Percentiles rank a stretch among this genome's conserved stretches.
These are phyloP conservation scores for Spizellomyces punctatus DNA, from an alignment of 192 early-diverging fungal species.

Conservation along the genomic window DNA sequence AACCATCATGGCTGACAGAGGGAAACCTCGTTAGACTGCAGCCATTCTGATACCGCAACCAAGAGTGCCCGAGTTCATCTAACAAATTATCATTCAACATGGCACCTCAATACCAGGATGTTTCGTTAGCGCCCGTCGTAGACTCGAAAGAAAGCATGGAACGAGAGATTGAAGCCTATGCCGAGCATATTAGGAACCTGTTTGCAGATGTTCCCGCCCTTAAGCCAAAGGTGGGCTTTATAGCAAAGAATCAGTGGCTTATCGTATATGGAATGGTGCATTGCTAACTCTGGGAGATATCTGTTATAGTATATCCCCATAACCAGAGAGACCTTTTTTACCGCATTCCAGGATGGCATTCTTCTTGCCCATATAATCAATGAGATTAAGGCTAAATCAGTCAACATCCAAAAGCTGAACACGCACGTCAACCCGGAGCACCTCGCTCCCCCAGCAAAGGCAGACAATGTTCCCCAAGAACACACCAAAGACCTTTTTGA, in stretches of 20 bases:
- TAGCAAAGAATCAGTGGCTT: neutral
- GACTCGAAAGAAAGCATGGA: conserved; percentile 10
- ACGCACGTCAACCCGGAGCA: conserved; percentile 8
- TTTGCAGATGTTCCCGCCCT: conserved; percentile 20
- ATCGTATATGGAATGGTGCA: too few relatives aligned
- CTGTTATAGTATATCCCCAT: conserved; percentile 24
- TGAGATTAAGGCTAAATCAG: conserved; percentile 21
- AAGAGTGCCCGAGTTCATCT: too few relatives aligned
- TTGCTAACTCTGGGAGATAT: too few relatives aligned
- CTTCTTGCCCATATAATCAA: conserved; percentile 30
- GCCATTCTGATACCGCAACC: too few relatives aligned
- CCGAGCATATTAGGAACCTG: conserved; percentile 28
- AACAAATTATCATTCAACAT: too few relatives aligned
- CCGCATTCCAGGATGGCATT: conserved; percentile 20
- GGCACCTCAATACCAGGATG: conserved; percentile 18
- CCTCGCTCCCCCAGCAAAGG: conserved; percentile 7
- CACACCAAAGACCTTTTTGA: conserved; percentile 30
- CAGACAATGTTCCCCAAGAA: conserved; percentile 11
- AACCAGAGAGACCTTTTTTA: conserved; percentile 23
- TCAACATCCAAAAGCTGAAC: conserved; percentile 26
- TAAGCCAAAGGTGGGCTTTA: conserved; percentile 16
- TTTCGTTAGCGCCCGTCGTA: neutral
- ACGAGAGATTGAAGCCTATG: conserved; percentile 18
- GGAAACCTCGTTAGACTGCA: too few relatives aligned
- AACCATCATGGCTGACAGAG: too few relatives aligned